Conservation (phyloP, 129 eudicot species). For the Tagetes patula region DNA sequence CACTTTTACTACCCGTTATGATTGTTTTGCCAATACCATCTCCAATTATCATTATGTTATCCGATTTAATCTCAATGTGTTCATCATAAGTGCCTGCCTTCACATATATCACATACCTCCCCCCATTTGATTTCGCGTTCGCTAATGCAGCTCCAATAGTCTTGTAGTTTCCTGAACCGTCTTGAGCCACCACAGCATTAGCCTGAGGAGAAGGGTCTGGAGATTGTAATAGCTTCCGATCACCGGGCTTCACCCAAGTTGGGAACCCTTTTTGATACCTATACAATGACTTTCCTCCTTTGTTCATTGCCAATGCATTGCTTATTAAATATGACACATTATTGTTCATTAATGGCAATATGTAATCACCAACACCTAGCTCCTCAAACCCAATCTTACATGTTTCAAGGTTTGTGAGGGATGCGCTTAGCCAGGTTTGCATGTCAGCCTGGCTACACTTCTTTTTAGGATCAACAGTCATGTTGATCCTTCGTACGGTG, state of each 20-base stretch:
- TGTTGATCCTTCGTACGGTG: background rate
- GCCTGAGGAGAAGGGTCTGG: conserved; percentile 35
- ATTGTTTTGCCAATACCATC: conserved; percentile 77
- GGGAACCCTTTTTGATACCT: conserved; percentile 46
- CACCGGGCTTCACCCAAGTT: background rate
- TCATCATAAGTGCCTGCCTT: conserved; percentile 61
- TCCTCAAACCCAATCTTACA: conserved; percentile 55
- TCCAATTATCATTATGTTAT: conserved; percentile 62
- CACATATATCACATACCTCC: conserved; percentile 56
- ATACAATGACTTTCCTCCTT: conserved; percentile 1
- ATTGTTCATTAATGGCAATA: conserved; percentile 42
- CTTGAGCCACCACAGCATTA: conserved; percentile 11
- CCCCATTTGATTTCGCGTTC: conserved; percentile 43
- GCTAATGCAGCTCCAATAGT: conserved; percentile 59
- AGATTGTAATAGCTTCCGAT: conserved; percentile 53
- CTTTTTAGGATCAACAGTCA: background rate
- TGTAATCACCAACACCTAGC: conserved; percentile 34
- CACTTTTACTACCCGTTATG: conserved; percentile 71
- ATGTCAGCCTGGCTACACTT: conserved; percentile 45
- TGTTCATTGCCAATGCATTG: conserved; percentile 53
- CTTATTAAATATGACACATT: conserved; percentile 52
- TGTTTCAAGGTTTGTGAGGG: conserved; percentile 61
- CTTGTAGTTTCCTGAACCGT: too few relatives aligned
- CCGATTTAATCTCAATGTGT: conserved; percentile 40
- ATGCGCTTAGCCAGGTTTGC: conserved; percentile 72